These are phyloP conservation scores for Hemisphaericaspora xylanilytica DNA, from an alignment of 1,139 yeast species.

Conservation along the genomic window DNA sequence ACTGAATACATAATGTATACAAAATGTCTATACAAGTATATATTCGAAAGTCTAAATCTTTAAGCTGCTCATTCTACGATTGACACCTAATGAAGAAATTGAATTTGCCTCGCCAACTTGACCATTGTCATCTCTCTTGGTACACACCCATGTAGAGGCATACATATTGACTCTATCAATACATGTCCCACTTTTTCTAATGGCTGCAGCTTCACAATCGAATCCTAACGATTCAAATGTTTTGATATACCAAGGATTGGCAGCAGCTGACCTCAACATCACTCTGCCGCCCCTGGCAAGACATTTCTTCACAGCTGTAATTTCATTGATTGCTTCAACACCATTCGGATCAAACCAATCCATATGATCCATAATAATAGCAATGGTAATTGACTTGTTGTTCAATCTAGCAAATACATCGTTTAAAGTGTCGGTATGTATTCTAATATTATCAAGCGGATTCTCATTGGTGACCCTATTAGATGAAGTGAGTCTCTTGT, in stretches of 20 bases:
- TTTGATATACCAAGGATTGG: conserved; percentile 72
- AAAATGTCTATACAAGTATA: no score
- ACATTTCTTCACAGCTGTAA: conserved; percentile 61
- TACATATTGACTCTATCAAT: conserved; percentile 85
- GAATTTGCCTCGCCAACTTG: conserved; percentile 21
- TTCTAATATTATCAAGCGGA: conserved; percentile 65
- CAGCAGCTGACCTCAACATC: conserved; percentile 72
- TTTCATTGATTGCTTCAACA: conserved; percentile 62
- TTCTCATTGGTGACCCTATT: conserved; percentile 18
- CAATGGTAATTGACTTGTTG: conserved; percentile 64
- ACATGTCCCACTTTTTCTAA: conserved; percentile 58
- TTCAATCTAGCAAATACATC: conserved; percentile 70
- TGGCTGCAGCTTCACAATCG: conserved; percentile 64
- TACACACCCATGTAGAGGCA: conserved; percentile 85
- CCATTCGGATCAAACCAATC: conserved; percentile 81
- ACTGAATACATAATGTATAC: no score
- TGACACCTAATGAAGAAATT: neutral
- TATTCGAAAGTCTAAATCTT: conserved; percentile 25
- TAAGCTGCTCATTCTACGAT: conserved; percentile 40
- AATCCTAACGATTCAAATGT: conserved; percentile 69
- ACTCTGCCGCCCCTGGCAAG: conserved; percentile 70
- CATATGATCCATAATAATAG: conserved; percentile 89
- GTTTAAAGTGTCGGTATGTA: conserved; percentile 77
- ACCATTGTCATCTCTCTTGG: conserved; percentile 34
- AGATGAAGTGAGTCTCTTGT: conserved; percentile 42